Evolutionary conservation across 2,329 filamentous ascomycete species (phyloP).

Genomic region (Talaromyces rugulosus): DNA sequence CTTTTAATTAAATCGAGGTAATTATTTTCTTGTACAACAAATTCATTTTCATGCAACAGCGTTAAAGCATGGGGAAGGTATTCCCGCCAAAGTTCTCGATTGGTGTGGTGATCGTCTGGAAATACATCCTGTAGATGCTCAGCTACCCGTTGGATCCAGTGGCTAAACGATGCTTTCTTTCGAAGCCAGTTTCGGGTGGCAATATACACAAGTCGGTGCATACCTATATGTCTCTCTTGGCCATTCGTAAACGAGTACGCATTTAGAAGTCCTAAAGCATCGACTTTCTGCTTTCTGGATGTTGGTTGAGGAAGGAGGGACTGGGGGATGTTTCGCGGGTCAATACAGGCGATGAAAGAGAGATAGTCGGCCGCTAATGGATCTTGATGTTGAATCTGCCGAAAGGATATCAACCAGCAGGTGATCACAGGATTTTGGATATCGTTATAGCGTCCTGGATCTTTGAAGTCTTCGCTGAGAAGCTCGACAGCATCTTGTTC

Average conservation of each 20-base stretch:
- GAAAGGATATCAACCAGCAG: slow-evolving; percentile 36
- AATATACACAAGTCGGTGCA: slow-evolving; percentile 29
- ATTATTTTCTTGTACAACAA: not conserved
- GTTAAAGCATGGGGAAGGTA: slow-evolving; percentile 16
- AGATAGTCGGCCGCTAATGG: slow-evolving; percentile 30
- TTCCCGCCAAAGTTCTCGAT: slow-evolving; percentile 15
- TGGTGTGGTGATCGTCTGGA: not conserved
- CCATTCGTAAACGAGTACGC: slow-evolving; percentile 20
- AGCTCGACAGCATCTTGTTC: slow-evolving; percentile 25
- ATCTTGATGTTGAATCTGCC: slow-evolving; percentile 16
- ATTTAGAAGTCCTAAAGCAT: slow-evolving; percentile 23
- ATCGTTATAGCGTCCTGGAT: slow-evolving; percentile 24
- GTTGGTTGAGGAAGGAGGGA: slow-evolving; percentile 25
- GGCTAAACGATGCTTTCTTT: not conserved
- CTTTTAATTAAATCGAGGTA: not conserved
- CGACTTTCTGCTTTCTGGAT: slow-evolving; percentile 17
- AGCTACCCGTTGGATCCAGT: slow-evolving; percentile 3
- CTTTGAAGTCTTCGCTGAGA: slow-evolving; percentile 31
- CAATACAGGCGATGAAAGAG: slow-evolving; percentile 31
- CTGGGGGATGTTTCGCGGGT: slow-evolving; percentile 26
- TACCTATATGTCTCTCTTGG: slow-evolving; percentile 12
- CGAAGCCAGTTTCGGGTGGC: slow-evolving; percentile 25
- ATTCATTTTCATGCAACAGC: not conserved
- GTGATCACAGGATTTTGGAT: slow-evolving; percentile 30
- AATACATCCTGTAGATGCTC: slow-evolving; percentile 5